phyloP scores from a whole-genome alignment of 2,329 filamentous ascomycete species.

The Magnaporthiopsis rhizophila region DNA sequence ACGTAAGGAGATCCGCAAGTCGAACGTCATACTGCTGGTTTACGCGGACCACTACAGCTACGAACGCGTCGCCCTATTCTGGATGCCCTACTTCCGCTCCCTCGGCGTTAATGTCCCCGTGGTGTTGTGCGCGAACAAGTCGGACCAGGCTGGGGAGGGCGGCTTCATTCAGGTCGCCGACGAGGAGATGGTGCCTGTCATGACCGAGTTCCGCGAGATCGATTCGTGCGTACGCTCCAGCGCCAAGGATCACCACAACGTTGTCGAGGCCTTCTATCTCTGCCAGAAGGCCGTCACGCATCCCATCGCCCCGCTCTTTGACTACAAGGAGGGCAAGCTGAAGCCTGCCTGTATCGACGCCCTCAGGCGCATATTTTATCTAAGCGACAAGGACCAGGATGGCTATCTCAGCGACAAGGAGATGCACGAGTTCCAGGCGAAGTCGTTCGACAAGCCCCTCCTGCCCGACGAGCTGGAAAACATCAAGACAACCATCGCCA shows the following conservation, averaged over 20 bases:
- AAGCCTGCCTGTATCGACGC: slow-evolving; percentile 87
- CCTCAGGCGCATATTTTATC: slow-evolving; percentile 83
- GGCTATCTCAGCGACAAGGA: slow-evolving; percentile 83
- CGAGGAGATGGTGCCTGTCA: slow-evolving; percentile 96
- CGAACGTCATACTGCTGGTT: slow-evolving; percentile 91
- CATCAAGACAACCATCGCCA: slow-evolving; percentile 81
- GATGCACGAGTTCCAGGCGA: slow-evolving; percentile 82
- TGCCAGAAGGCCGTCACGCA: slow-evolving; percentile 98
- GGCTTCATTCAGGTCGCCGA: slow-evolving; percentile 79
- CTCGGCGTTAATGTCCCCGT: slow-evolving; percentile 98
- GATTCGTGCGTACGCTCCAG: slow-evolving; percentile 96
- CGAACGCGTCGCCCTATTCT: slow-evolving; percentile 91
- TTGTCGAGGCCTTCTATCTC: slow-evolving; percentile 94
- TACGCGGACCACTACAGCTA: slow-evolving; percentile 99
- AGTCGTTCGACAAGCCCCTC: slow-evolving; percentile 85
- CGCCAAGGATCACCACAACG: slow-evolving; percentile 83
- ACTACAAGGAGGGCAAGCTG: slow-evolving; percentile 81
- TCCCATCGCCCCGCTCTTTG: slow-evolving; percentile 91
- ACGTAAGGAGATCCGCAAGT: slow-evolving; percentile 90
- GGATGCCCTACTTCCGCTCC: slow-evolving; percentile 96
- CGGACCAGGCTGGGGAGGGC: slow-evolving; percentile 70
- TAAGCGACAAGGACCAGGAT: slow-evolving; percentile 95
- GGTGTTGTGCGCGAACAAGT: slow-evolving; percentile 94
- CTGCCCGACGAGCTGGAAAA: slow-evolving; percentile 75
- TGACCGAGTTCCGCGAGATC: slow-evolving; percentile 98